phyloP scores from a whole-genome alignment of 805 yeast genomes.

The Ogataea populi-albae region DNA sequence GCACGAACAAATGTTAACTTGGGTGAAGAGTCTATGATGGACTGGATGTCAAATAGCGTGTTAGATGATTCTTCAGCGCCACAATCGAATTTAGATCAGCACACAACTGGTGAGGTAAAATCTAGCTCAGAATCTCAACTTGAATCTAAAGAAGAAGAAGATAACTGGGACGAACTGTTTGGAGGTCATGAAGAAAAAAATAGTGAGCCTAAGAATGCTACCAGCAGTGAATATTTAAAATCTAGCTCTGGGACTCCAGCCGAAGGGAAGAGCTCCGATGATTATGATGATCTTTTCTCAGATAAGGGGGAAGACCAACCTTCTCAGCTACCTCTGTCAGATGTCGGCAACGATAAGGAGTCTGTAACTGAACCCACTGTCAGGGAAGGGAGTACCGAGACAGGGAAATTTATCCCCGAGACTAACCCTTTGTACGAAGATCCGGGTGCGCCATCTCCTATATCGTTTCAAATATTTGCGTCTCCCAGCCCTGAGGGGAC shows the following conservation, averaged over 20 bases:
- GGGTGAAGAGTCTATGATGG: background rate
- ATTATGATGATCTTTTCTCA: conserved; percentile 1
- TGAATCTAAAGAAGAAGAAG: conserved; percentile 15
- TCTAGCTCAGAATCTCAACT: background rate
- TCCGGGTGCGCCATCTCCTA: conserved; percentile 82
- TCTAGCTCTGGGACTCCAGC: no score
- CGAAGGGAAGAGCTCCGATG: background rate
- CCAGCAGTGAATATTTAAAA: background rate
- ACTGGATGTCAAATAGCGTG: conserved; percentile 5
- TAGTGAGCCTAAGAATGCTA: conserved; percentile 1
- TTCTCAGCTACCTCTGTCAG: no score
- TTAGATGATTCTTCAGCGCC: conserved; percentile 1
- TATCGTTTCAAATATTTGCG: conserved; percentile 48
- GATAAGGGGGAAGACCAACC: conserved; percentile 13
- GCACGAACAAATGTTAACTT: background rate
- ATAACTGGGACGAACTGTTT: conserved; percentile 31
- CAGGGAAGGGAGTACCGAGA: conserved; percentile 7
- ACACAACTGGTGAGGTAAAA: conserved; percentile 2
- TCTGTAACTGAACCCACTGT: conserved; percentile 3
- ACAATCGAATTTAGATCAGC: background rate
- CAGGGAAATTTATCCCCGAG: conserved; percentile 12
- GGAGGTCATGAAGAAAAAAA: conserved; percentile 22
- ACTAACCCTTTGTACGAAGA: conserved; percentile 61
- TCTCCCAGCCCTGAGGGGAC: conserved; percentile 27
- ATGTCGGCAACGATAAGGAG: conserved; percentile 2